These are phyloP conservation scores for Tolypocladium capitatum DNA, from an alignment of 2,329 filamentous ascomycete genomes.

Conservation along the genomic window DNA sequence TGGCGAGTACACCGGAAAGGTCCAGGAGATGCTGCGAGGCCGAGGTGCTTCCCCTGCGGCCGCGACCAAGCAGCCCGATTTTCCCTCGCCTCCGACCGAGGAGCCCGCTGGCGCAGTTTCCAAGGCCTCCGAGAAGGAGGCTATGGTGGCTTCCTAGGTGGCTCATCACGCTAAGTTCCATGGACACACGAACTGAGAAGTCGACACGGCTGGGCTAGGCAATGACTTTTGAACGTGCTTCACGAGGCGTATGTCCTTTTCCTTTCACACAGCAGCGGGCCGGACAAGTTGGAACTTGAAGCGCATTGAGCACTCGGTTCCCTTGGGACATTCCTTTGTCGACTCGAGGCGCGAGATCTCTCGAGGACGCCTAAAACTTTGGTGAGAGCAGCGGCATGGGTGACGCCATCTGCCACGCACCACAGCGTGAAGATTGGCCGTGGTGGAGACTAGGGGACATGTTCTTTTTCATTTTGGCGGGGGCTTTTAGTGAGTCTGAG, in stretches of 20 bases:
- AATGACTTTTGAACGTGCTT: slow-evolving; percentile 15
- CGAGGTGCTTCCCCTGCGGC: slow-evolving; percentile 28
- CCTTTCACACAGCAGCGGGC: slow-evolving; percentile 10
- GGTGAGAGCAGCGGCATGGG: neutral
- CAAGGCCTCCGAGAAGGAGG: slow-evolving; percentile 14
- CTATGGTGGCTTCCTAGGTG: slow-evolving; percentile 16
- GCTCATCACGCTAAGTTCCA: slow-evolving; percentile 12
- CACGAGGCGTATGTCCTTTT: slow-evolving; percentile 13
- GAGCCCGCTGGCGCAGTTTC: slow-evolving; percentile 17
- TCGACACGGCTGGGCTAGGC: slow-evolving; percentile 13
- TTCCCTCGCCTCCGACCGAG: slow-evolving; percentile 23
- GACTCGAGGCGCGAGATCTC: neutral
- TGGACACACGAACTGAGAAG: slow-evolving; percentile 13
- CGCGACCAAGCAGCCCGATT: slow-evolving; percentile 19
- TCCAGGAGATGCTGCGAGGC: slow-evolving; percentile 48
- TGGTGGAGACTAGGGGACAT: slow-evolving; percentile 1
- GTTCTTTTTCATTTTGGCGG: neutral
- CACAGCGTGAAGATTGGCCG: neutral
- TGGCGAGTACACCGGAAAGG: slow-evolving; percentile 55
- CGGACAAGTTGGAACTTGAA: slow-evolving; percentile 14
- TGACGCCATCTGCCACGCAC: neutral
- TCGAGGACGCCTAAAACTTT: neutral
- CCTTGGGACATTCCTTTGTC: slow-evolving; percentile 9
- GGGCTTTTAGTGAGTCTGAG: neutral
- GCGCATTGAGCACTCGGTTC: slow-evolving; percentile 10